Percentiles rank a stretch among this genome's conserved stretches.
Evolutionary conservation across 306 rosid genomes (phyloP).

Genomic region (Rosa rugosa): DNA sequence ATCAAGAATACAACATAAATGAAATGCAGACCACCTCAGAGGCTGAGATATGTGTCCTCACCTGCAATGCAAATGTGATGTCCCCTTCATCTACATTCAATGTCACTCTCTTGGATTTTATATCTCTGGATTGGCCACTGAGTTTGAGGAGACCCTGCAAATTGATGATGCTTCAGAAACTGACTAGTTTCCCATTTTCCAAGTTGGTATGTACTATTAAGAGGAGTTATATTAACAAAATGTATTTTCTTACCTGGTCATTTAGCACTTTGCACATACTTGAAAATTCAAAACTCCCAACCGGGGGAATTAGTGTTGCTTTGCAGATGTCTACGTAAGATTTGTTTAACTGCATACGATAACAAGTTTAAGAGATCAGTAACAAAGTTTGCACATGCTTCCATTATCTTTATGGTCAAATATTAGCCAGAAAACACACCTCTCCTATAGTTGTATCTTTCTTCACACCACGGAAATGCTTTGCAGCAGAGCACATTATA

Average conservation of each 20-base stretch:
- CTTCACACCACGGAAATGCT: slow-evolving; percentile 66
- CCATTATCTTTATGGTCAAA: background rate
- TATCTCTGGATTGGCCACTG: slow-evolving; percentile 79
- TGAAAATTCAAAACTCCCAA: slow-evolving; percentile 70
- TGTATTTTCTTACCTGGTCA: slow-evolving; percentile 64
- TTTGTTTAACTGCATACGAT: slow-evolving; percentile 65
- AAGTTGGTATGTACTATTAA: background rate
- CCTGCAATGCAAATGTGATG: slow-evolving; percentile 82
- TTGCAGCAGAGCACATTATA: slow-evolving; percentile 76
- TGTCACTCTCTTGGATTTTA: slow-evolving; percentile 63
- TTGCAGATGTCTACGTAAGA: slow-evolving; percentile 66
- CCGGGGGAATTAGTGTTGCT: slow-evolving; percentile 59
- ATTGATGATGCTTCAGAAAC: slow-evolving; percentile 20
- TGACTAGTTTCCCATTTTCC: background rate
- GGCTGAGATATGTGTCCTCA: slow-evolving; percentile 12
- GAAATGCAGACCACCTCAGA: background rate
- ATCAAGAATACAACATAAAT: background rate
- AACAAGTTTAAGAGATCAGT: slow-evolving; percentile 10
- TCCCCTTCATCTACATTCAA: slow-evolving; percentile 70
- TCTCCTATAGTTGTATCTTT: slow-evolving; percentile 73
- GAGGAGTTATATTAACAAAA: background rate
- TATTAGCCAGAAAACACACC: slow-evolving; percentile 44
- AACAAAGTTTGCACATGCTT: background rate
- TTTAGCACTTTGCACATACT: slow-evolving; percentile 75
- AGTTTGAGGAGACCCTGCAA: slow-evolving; percentile 81